phyloP scores from a whole-genome alignment of 805 yeast species.

The Wickerhamiella azyma region DNA sequence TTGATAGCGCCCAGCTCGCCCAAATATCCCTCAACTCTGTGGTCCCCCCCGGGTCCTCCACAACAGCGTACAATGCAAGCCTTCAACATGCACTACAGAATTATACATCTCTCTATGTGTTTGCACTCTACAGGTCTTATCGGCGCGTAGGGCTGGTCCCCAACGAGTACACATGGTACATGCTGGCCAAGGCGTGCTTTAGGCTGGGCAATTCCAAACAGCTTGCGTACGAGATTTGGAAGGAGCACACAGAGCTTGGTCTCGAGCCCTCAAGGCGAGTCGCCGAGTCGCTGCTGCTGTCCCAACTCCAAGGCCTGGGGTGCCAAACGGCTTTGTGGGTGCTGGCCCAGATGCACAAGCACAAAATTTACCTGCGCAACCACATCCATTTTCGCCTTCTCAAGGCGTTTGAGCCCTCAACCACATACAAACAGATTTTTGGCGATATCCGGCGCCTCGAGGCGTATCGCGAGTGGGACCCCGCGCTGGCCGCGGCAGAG shows the following conservation, averaged over 20 bases:
- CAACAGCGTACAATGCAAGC: conserved; percentile 9
- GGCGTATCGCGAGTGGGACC: conserved; percentile 6
- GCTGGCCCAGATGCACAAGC: conserved; percentile 20
- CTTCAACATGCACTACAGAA: conserved; percentile 10
- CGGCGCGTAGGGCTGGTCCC: conserved; percentile 9
- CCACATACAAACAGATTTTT: conserved; percentile 1
- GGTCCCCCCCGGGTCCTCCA: not conserved
- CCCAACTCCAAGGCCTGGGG: conserved; percentile 18
- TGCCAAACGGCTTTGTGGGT: conserved; percentile 15
- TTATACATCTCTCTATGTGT: conserved; percentile 13
- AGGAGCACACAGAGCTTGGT: conserved; percentile 11
- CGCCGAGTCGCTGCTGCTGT: conserved; percentile 19
- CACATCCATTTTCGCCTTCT: conserved; percentile 13
- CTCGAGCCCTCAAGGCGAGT: conserved; percentile 16
- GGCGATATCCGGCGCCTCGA: not conserved
- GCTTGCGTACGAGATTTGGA: conserved; percentile 18
- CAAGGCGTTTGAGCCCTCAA: conserved; percentile 5
- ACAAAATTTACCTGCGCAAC: conserved; percentile 13
- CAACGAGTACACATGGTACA: conserved; percentile 12
- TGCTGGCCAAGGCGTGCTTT: conserved; percentile 19
- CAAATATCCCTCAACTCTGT: too few species aligned
- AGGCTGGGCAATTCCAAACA: conserved; percentile 23
- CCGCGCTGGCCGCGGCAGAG: conserved; percentile 11
- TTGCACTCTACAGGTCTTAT: conserved; percentile 13
- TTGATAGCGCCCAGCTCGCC: too few species aligned